phyloP scores from a whole-genome alignment of 192 early-diverging fungal genomes.

The Phycomyces nitens region DNA sequence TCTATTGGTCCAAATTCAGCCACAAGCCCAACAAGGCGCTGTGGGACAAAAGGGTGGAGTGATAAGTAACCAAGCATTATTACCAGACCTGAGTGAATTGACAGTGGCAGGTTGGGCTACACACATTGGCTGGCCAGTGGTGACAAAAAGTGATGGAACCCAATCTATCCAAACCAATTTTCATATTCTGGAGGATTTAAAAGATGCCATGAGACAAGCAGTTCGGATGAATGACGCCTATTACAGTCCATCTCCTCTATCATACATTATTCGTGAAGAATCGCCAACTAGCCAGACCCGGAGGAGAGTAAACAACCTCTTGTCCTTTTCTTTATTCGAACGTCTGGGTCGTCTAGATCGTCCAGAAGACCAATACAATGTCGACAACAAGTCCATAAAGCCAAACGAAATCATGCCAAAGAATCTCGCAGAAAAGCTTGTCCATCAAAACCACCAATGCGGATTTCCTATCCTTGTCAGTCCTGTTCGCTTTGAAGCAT shows the following conservation, averaged over 20 bases:
- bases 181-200: conserved; percentile 9
- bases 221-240: neutral
- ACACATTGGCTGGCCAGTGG: conserved; percentile 6
- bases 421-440: neutral
- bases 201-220: neutral
- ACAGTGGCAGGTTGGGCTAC: conserved; percentile 1
- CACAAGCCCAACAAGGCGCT: no score
- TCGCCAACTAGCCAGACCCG: no score
- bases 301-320: no score
- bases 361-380: no score
- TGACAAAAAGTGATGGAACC: conserved; percentile 1
- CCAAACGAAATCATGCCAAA: no score
- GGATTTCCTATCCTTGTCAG: conserved; percentile 15
- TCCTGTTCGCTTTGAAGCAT: conserved; percentile 2
- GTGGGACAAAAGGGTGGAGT: neutral
- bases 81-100: neutral
- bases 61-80: neutral
- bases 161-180: conserved; percentile 11
- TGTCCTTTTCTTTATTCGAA: no score
- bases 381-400: no score
- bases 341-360: neutral
- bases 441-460: conserved; percentile 13
- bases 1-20: no score
- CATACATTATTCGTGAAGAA: no score
- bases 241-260: neutral